Conservation (phyloP, 2,329 filamentous ascomycete species). For the Ceratocystis ficicola region DNA sequence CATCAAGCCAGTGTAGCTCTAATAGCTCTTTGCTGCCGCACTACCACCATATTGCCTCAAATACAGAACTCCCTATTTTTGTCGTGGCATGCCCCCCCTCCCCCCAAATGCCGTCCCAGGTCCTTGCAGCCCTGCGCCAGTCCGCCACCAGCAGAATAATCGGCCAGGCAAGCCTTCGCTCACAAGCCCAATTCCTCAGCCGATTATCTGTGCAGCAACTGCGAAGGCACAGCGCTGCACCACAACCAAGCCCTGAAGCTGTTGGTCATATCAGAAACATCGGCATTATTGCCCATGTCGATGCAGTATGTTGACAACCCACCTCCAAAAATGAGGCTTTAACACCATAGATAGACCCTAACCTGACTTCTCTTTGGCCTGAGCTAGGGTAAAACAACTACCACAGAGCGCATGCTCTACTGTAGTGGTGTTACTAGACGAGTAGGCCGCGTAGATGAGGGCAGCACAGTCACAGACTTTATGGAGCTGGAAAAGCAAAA, state of each 20-base stretch:
- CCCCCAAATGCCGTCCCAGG: conserved; percentile 11
- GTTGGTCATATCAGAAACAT: conserved; percentile 59
- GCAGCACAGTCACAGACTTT: conserved; percentile 95
- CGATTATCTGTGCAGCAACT: conserved; percentile 10
- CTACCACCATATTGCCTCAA: neutral
- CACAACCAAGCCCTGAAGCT: neutral
- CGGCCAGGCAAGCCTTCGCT: neutral
- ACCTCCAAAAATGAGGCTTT: neutral
- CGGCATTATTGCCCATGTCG: conserved; percentile 96
- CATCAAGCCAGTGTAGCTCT: neutral
- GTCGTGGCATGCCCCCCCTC: neutral
- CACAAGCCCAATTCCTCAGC: neutral
- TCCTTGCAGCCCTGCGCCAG: neutral
- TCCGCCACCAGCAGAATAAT: conserved; percentile 5
- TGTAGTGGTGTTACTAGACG: conserved; percentile 82
- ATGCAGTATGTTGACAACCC: conserved; percentile 48
- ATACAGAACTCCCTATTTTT: neutral
- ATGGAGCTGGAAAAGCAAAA: conserved; percentile 59
- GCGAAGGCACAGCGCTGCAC: conserved; percentile 11
- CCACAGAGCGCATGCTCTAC: conserved; percentile 97
- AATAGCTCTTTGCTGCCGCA: too few relatives aligned
- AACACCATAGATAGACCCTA: neutral
- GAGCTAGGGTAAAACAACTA: conserved; percentile 77
- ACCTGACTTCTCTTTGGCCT: conserved; percentile 10
- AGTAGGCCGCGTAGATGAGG: conserved; percentile 84